Percentiles rank a stretch among this genome's conserved stretches.
These are phyloP conservation scores for Leptographium wingfieldii DNA, from an alignment of 2,329 filamentous ascomycete species.

Conservation along the genomic window DNA sequence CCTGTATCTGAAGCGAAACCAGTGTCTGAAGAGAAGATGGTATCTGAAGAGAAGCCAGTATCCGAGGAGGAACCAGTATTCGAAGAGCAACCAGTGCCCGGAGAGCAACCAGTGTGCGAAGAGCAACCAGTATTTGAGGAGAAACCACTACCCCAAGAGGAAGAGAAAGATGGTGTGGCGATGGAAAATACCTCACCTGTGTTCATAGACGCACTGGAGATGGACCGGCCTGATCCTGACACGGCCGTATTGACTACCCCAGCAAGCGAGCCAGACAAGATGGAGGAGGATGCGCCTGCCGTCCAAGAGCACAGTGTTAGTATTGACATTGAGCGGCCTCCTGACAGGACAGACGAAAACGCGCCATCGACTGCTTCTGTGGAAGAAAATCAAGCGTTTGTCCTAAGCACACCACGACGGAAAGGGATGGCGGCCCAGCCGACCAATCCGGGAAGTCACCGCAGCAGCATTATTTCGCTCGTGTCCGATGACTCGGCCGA, in stretches of 20 bases:
- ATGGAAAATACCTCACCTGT: background rate
- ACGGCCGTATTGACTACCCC: background rate
- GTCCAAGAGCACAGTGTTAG: background rate
- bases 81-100: background rate
- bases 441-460: background rate
- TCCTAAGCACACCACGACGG: background rate
- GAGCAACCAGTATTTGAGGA: background rate
- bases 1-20: background rate
- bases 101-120: background rate
- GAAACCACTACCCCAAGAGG: background rate
- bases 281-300: background rate
- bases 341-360: background rate
- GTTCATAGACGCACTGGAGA: background rate
- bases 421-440: background rate
- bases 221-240: background rate
- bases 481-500: constrained; percentile 22
- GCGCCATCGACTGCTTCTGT: background rate
- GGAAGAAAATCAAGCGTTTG: background rate
- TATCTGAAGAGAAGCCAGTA: background rate
- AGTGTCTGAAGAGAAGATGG: background rate
- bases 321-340: background rate
- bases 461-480: constrained; percentile 29
- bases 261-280: background rate
- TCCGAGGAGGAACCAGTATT: background rate
- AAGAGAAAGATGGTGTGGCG: background rate